Base-by-base conservation (phyloP, 129 eudicot species). In the Flaveria bidentis region DNA sequence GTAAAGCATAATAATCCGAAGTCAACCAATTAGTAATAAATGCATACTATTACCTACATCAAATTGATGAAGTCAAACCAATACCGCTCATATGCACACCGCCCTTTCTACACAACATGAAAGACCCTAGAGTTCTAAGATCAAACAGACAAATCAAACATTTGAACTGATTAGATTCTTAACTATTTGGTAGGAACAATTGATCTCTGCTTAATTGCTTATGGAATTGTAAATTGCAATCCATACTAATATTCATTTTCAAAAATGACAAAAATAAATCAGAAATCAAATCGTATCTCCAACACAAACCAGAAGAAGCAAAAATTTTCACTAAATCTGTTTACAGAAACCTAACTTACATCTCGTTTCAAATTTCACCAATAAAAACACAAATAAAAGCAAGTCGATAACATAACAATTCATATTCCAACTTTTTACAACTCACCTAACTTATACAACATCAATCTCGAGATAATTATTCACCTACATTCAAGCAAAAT, bases 1-100 rank as follows among this genome's bases (percentile, higher is more conserved):
- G 85, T 78, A 73, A 81, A 83, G 44, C 69, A 60, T 41, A 45
- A 67, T 71, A 47, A 30, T 75, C 18, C 33, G 49, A 64, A 64
- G 49, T 61, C 73, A 44, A 17, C 14, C 2, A 0, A 9, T 62
- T 63, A 13, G 73, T 72, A 72, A 23, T 41, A 13, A 71, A 42
- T 39, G 68, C 51, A 41, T 78, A 50, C 53, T 49, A 41, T 7
- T 61, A 33, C 41, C 60, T 78, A 16, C 71, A 60, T 9, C 33
- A 44, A 6, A 28, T 30, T 55, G 42, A 73, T 61, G 67, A 61
- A 26, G 67, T 61, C 41, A 61, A 61, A 61, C 42, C 16, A 61
- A 61, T 25, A 61, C 67, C 13, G 67, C 17, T 58, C 67, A 61
- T 57, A 25, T 61, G 41, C 17, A 26, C 41, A 26, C 33, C 33